Evolutionary conservation across 1,139 yeast genomes (phyloP).

Genomic region (Yamadazyma spencermartinsiae): DNA sequence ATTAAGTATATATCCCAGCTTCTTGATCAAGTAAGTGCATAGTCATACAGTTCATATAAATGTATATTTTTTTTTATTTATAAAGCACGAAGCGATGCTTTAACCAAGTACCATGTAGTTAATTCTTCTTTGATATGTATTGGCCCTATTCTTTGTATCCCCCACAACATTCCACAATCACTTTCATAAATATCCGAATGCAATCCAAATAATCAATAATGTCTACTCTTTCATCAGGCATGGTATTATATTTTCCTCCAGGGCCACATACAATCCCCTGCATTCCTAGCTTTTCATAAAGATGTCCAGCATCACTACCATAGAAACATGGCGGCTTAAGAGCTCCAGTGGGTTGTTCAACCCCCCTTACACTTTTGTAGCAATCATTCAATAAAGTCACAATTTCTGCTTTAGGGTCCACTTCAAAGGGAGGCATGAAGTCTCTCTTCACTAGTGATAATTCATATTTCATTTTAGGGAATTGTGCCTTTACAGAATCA

Average conservation of each 20-base stretch:
- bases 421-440: conserved; percentile 28
- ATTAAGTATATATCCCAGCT: conserved; percentile 7
- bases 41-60: too few relatives aligned
- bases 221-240: conserved; percentile 18
- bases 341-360: conserved; percentile 25
- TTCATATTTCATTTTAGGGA: conserved; percentile 25
- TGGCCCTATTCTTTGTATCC: conserved; percentile 9
- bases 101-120: too few relatives aligned
- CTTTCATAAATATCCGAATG: conserved; percentile 14
- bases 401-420: conserved; percentile 20
- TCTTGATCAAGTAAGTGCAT: background rate
- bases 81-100: too few relatives aligned
- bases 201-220: conserved; percentile 16
- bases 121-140: background rate
- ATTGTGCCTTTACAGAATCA: conserved; percentile 19
- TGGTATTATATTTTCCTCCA: conserved; percentile 16
- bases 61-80: too few relatives aligned
- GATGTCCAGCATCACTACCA: conserved; percentile 27
- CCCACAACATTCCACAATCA: conserved; percentile 15
- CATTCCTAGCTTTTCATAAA: conserved; percentile 23
- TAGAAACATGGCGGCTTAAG: conserved; percentile 26
- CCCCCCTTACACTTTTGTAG: conserved; percentile 19
- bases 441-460: conserved; percentile 19
- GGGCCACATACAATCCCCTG: conserved; percentile 18
- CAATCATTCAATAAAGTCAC: conserved; percentile 18